Conservation (phyloP, 176 grass and related monocot genomes). For the Carex pumila region DNA sequence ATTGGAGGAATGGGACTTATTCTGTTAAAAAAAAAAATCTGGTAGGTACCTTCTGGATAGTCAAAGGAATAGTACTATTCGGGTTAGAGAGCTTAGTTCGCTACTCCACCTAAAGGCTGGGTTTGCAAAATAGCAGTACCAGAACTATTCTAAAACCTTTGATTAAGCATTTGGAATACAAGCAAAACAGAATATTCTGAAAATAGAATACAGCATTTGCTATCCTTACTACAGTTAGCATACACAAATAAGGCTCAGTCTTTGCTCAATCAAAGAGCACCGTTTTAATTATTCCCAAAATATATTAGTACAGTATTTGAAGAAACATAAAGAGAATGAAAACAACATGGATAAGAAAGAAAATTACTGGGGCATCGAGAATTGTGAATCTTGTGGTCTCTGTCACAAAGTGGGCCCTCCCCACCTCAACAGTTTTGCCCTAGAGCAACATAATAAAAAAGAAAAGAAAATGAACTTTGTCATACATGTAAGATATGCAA, state of each 20-base stretch:
- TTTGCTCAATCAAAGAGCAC: background rate
- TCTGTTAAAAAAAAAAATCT: background rate
- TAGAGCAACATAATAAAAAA: conserved; percentile 32
- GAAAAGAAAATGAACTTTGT: conserved; percentile 2
- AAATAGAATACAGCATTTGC: background rate
- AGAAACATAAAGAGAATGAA: background rate
- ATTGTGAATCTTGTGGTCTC: conserved; percentile 86
- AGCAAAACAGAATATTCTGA: background rate
- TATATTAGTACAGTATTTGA: background rate
- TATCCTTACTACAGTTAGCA: background rate
- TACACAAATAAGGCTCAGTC: background rate
- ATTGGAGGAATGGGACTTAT: background rate
- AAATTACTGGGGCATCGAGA: conserved; percentile 71
- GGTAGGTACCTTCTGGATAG: background rate
- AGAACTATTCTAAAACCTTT: background rate
- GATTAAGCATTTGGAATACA: background rate
- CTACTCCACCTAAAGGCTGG: background rate
- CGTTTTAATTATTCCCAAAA: background rate
- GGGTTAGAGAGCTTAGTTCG: background rate
- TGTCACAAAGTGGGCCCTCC: conserved; percentile 88
- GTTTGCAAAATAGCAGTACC: background rate
- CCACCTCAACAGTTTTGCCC: conserved; percentile 88
- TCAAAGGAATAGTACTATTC: background rate
- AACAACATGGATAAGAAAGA: conserved; percentile 7
- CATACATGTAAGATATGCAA: background rate